Evolutionary conservation across 2,329 filamentous ascomycete species (phyloP), one percentile per base, ranked within the genome.

Genomic region (Penicillium polonicum): DNA sequence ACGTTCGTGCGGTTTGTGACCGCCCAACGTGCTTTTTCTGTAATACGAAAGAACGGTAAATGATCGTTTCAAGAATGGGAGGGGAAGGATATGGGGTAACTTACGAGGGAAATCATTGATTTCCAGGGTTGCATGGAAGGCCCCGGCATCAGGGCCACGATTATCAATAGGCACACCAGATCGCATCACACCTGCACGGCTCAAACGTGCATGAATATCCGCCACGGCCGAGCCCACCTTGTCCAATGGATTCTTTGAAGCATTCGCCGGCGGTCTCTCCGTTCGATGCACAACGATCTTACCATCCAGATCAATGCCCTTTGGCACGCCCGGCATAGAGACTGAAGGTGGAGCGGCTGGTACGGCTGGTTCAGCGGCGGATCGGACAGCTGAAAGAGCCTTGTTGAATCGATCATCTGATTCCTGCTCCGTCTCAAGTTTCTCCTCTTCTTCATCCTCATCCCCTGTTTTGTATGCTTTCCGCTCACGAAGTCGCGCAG

Each of bases 1-100:
- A 99, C 94, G 70, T 99, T 99, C 36, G 94, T 97, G 64, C 94
- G 87, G 75, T 99, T 99, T 39, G 94, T 99, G 78, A 99, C 94
- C 12, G 92, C 93, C 94, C 94, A 99, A 67, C 94, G 86, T 63
- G 94, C 94, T 81, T 97, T 97, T 74, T 99, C 80, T 82, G 68
- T 73, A 70, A 57, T 35, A 10, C 1, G 7, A 51, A 25, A 21
- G 5, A 49, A 45, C 36, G 25, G 48, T 62, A 51, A 68, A 62
- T 48, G 42, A 39, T 13, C 41, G 13, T 50, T 33, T 36, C 6
- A 41, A 33, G 19, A 8, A 49, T 48, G 50, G 36, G n/a, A 48
- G 46, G 15, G 33, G 39, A 48, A 44, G 15, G 33, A 39, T 2
- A 45, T 15, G 19, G 46, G 12, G 8, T 51, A 64, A 78, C 79